Base-by-base conservation (phyloP, 2,329 filamentous ascomycete species). In the Alternaria sp. region DNA sequence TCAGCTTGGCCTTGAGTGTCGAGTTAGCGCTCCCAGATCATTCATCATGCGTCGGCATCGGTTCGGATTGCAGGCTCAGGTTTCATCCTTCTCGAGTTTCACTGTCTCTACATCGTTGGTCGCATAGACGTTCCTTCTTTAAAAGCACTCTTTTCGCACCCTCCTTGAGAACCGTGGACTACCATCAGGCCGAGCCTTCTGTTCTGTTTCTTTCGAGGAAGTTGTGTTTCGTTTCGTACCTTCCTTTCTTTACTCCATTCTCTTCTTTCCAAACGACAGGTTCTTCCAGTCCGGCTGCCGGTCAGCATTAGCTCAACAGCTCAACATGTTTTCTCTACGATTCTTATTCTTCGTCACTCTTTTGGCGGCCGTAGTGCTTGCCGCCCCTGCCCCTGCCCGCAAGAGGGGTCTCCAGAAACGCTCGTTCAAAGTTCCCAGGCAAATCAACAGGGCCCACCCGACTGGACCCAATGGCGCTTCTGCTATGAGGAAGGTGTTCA, bases 401-500 rank as follows among this genome's bases (percentile, higher is more conserved):
- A 72, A 69, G 55, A 71, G 66, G 56, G 66, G 67, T 50, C 71
- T 86, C 9, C 75, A 83, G 67, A 87, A 87, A 75, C 83, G 86
- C 21, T 88, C 87, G 8, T 92, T 91, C 81, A 87, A 85, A 75
- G 84, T 92, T 33, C 84, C 87, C 55, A 84, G 89, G 37, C 80
- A 87, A 50, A 79, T 82, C 55, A 89, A 88, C 70, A 81, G 81
- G n/a, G 82, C 82, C 60, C 88, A 88, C 74, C 82, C 83, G 21
- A 75, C 75, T 55, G 75, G 75, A 25, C 75, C 74, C 51, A 84
- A 90, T 81, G 89, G 90, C n/a, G 82, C 85, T 7, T 76, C 81
- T 61, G 89, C 90, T 55, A 83, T 94, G 69, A 80, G 86, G 55
- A 91, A 88, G 79, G 87, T 90, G 15, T 90, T 91, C 77, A 81